phyloP scores from a whole-genome alignment of 2,329 filamentous ascomycete genomes.

The Xylariaceae sp. region DNA sequence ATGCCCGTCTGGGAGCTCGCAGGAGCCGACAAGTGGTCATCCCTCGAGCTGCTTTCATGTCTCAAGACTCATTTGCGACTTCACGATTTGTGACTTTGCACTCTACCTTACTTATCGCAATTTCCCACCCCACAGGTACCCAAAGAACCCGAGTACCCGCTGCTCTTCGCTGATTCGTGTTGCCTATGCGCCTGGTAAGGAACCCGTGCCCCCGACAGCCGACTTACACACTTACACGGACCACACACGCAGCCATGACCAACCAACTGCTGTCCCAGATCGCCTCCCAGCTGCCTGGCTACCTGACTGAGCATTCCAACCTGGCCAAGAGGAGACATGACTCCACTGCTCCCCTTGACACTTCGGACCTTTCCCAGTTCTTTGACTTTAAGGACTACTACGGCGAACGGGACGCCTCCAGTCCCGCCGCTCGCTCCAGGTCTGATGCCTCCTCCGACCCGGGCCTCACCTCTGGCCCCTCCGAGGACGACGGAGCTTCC shows the following conservation, averaged over 20 bases:
- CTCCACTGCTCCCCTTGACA: conserved; percentile 22
- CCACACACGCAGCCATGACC: conserved; percentile 31
- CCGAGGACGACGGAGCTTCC: conserved; percentile 33
- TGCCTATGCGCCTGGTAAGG: conserved; percentile 33
- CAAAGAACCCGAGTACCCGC: conserved; percentile 30
- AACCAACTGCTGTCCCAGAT: conserved; percentile 31
- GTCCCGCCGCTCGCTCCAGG: conserved; percentile 30
- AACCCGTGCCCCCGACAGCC: conserved; percentile 29
- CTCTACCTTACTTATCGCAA: conserved; percentile 32
- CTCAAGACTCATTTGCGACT: conserved; percentile 32
- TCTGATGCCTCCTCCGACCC: conserved; percentile 32
- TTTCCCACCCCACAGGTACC: conserved; percentile 33
- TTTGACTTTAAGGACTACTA: conserved; percentile 32
- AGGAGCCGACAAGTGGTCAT: conserved; percentile 27
- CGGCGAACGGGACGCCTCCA: conserved; percentile 24
- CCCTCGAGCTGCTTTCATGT: conserved; percentile 31
- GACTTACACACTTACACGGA: conserved; percentile 29
- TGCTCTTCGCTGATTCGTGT: conserved; percentile 33
- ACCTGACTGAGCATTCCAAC: conserved; percentile 26
- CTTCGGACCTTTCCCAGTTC: conserved; percentile 24
- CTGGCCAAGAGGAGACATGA: conserved; percentile 23
- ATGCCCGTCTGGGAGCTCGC: conserved; percentile 29
- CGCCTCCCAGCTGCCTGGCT: conserved; percentile 29
- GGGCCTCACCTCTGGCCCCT: conserved; percentile 32
- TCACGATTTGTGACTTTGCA: conserved; percentile 30